A percentile compares a stretch with the other conserved stretches of the same genome.
phyloP scores from a whole-genome alignment of 768 basidiomycete genomes.

The Agaricus bisporus region DNA sequence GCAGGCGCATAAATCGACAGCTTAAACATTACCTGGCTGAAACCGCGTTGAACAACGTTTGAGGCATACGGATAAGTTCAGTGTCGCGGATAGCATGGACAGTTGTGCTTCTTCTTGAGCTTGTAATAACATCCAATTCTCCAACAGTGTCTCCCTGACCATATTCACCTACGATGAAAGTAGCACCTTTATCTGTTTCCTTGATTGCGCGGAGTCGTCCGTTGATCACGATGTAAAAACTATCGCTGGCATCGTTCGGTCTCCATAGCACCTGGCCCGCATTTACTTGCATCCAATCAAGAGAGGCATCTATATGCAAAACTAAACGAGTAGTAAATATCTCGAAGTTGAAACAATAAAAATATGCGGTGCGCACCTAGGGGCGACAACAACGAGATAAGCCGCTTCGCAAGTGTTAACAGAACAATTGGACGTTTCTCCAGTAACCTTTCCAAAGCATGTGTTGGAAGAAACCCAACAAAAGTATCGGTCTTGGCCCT shows the following conservation, averaged over 20 bases:
- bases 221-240: constrained; percentile 97
- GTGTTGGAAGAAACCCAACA: constrained; percentile 88
- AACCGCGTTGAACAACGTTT: constrained; percentile 96
- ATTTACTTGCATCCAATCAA: constrained; percentile 98
- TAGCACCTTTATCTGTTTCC: constrained; percentile 70
- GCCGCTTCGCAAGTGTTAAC: constrained; percentile 90
- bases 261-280: constrained; percentile 95
- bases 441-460: constrained; percentile 82
- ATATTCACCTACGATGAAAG: constrained; percentile 86
- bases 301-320: constrained; percentile 90
- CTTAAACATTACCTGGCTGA: constrained; percentile 59
- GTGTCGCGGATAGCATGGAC: constrained; percentile 98
- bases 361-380: constrained; percentile 50
- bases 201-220: constrained; percentile 89
- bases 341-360: background rate
- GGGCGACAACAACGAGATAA: constrained; percentile 92
- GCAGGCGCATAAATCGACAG: background rate
- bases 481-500: constrained; percentile 97
- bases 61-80: constrained; percentile 94
- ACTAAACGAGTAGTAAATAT: constrained; percentile 39
- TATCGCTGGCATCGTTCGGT: constrained; percentile 84
- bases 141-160: constrained; percentile 97
- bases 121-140: constrained; percentile 96
- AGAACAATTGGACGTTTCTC: constrained; percentile 95
- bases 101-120: constrained; percentile 78